Evolutionary conservation across 345 rosid species (phyloP), one percentile per base, ranked within the genome.

Genomic region (Barbarea vulgaris): DNA sequence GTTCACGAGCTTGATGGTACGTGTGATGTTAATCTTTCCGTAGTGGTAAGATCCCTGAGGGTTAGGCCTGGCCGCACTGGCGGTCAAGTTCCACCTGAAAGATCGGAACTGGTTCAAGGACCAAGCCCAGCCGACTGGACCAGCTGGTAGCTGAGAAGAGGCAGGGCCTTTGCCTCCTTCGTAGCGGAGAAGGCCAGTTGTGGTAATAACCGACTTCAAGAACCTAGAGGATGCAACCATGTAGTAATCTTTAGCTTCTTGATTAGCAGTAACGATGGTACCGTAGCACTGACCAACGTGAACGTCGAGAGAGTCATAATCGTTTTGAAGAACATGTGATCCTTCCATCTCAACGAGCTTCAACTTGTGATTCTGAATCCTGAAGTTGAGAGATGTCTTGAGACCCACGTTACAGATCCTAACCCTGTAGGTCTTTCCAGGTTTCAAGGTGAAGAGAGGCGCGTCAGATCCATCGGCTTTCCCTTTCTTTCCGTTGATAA

Each of bases 21-120:
- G 88, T 57, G 89, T 84, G 77, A 87, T 82, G 81, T 85, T 83
- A 74, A 89, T 86, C 36, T 69, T 74, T 64, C 91, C 96, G 11
- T 89, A 89, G 58, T 84, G 96, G 85, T 85, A 89, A 2, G 96
- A 89, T 36, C 96, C 96, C 48, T 89, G 96, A 36, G 96, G 96
- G 70, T 89, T 89, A n/a, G 96, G 96, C 80, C 96, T 86, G 21
- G 92, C 95, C 1, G 95, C 92, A 46, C 87, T 84, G 50, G 95
- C 85, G 3, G 96, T 89, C 63, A 89, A 82, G 80, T 90, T 90
- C 93, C 96, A 90, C 47, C 96, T 77, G 80, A 86, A 86, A 46
- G 96, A 74, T 9, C 93, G 84, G 79, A 89, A 87, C 64, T 89
- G 96, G 66, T 89, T 87, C 64, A 87, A 75, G 1, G 96, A 89